phyloP scores from a whole-genome alignment of 805 yeast species.

The Candida coquimbonensis region DNA sequence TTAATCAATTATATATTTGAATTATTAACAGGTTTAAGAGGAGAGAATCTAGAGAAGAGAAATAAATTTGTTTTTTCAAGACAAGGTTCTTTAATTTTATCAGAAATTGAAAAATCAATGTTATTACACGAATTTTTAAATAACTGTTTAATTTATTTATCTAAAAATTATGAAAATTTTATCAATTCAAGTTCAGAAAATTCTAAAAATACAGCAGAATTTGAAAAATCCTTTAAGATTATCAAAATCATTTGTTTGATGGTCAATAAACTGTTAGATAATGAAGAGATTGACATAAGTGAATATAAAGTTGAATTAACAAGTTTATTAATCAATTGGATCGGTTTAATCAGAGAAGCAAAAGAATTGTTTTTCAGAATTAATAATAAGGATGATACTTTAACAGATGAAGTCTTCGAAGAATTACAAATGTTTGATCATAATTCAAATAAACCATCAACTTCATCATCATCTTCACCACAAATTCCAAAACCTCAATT shows the following conservation, averaged over 20 bases:
- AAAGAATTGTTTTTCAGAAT: constrained; percentile 44
- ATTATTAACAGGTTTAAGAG: constrained; percentile 50
- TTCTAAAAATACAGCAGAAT: constrained; percentile 17
- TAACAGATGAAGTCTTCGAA: constrained; percentile 2
- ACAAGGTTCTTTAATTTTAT: constrained; percentile 44
- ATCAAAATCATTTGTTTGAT: constrained; percentile 55
- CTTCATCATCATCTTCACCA: neutral
- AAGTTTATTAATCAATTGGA: constrained; percentile 56
- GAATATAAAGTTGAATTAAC: constrained; percentile 57
- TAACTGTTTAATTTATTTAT: constrained; percentile 40
- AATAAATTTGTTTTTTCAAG: constrained; percentile 41
- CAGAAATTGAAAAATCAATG: constrained; percentile 59
- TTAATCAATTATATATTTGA: constrained; percentile 60
- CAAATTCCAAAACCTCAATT: constrained; percentile 1
- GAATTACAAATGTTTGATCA: constrained; percentile 1
- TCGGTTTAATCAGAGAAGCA: constrained; percentile 57
- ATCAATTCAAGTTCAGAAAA: constrained; percentile 1
- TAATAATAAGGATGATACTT: constrained; percentile 14
- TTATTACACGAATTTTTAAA: constrained; percentile 62
- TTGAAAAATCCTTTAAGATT: constrained; percentile 28
- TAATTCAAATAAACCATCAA: neutral
- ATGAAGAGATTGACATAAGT: constrained; percentile 37
- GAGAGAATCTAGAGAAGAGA: constrained; percentile 25
- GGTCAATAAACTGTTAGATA: constrained; percentile 44
- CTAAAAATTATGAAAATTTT: constrained; percentile 26